phyloP scores from a whole-genome alignment of 1,284 basidiomycete genomes.

The Irpex sp. region DNA sequence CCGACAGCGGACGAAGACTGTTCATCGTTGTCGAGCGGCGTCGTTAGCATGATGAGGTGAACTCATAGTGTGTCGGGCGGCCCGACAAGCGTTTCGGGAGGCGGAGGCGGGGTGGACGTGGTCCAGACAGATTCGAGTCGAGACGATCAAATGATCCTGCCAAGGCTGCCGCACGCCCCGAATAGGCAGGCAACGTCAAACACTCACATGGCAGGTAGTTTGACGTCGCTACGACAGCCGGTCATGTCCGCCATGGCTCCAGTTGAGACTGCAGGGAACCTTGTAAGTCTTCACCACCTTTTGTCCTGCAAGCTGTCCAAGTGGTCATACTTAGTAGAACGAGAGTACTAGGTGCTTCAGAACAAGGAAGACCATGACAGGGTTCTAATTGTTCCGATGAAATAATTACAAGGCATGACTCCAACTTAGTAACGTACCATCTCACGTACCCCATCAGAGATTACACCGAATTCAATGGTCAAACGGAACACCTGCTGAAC shows the following conservation, averaged over 20 bases:
- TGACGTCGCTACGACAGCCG: not conserved
- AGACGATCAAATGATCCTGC: not conserved
- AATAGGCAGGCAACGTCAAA: not conserved
- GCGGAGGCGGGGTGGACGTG: not conserved
- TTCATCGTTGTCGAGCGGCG: too few species aligned
- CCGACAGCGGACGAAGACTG: not conserved
- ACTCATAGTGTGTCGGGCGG: too few species aligned
- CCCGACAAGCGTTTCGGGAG: too few species aligned
- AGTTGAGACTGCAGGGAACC: not conserved
- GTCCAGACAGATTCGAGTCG: not conserved
- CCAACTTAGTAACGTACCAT: not conserved
- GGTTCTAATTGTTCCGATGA: not conserved
- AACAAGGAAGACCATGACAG: not conserved
- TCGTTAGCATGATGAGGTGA: too few species aligned
- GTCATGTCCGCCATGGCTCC: not conserved
- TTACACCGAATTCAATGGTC: not conserved
- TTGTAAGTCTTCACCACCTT: not conserved
- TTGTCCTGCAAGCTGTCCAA: not conserved
- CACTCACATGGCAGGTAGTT: not conserved
- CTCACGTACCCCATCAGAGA: conserved; percentile 1
- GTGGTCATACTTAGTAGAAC: not conserved
- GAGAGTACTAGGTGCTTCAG: not conserved
- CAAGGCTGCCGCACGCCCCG: not conserved
- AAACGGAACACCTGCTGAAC: not conserved
- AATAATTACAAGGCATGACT: not conserved